Evolutionary conservation across 352 stramenopile genomes (phyloP), one percentile per base, ranked within the genome.

Genomic region (Globisporangium emineosum): DNA sequence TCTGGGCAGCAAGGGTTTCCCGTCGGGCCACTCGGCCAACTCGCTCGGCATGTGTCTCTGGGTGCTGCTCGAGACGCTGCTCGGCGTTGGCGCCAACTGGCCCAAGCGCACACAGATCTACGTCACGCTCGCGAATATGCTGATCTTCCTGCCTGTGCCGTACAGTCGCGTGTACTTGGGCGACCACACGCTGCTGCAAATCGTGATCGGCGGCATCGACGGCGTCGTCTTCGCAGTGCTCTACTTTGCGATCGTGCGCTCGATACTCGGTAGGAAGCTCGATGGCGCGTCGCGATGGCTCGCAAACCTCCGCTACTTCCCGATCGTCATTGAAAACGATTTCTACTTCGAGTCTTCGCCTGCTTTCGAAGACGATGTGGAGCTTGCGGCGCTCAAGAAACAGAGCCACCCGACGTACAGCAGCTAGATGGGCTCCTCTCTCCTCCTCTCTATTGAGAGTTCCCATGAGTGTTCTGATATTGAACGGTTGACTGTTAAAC

Each of bases 91-190:
- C 2, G 68, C 66, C 13, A 23, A 51, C 42, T 77, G 68, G 68
- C 59, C 64, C 9, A 21, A 40, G 8, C 21, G 29, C 19, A 67
- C 55, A n/a, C 72, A 81, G 40, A 42, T 50, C 6, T 21, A 42
- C 27, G n/a, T 56, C 15, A 67, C 62, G 29, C 30, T 62, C 19
- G 61, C 55, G 0, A 53, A 54, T 23, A 13, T 75, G 17, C 55
- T 77, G 29, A 50, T 88, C 37, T 79, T 88, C 27, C 68, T 75
- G 17, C 75, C 77, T 0, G 77, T 88, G 5, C 79, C 79, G 0
- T 88, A 83, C 71, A 84, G 77, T 54, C 79, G 79, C 64, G 57
- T 86, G 58, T 84, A 88, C 64, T 43, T 88, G 43, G 79, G 79
- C 29, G 79, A 88, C 66, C 79, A 88, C 73, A 83, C 76, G 42